Evolutionary conservation across 306 rosid species (phyloP), one percentile per base, ranked within the genome.

Genomic region (Citrullus amarus): DNA sequence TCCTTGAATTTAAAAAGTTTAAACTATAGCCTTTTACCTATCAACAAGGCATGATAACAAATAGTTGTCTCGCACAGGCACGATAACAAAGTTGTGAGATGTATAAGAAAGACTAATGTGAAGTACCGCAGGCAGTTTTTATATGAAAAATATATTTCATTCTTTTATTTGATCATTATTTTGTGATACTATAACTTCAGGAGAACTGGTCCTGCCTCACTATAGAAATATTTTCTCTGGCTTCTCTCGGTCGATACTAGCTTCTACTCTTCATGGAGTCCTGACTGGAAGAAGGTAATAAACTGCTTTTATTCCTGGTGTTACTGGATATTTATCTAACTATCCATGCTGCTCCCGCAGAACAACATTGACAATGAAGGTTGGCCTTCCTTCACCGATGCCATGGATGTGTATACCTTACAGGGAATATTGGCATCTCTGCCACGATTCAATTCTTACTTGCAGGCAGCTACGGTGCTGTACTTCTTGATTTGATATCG

Each of bases 381-480:
- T 90, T 55, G 82, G 85, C 78, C 86, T 88, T 80, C 95, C 92
- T 78, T 82, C 98, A 79, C 89, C 82, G 20, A 70, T 87, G 91
- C 93, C 96, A 77, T 94, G 97, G 98, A 88, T 86, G 89, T 83
- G 83, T 80, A 82, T 94, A 74, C 91, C 95, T 48, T 88, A 79
- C 89, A 92, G 78, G 87, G 88, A 89, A 82, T 88, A 87, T 86
- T 92, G 96, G 98, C 38, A 75, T 80, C 88, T 89, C 69, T 90
- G 98, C 79, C 82, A 67, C 13, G 91, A 92, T 81, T 89, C 92
- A 28, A 83, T 94, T 67, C 69, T 90, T 41, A 80, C 82, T 48
- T 87, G 95, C 87, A 78, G 59, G 70, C 50, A 71, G 25, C 13
- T 15, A 17, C 39, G 41, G 2, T 34, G 43, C 15, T 71, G 76